Percentiles rank a stretch among this genome's conserved stretches.
These are phyloP conservation scores for Colletotrichum liriopes DNA, from an alignment of 2,329 filamentous ascomycete genomes.

Conservation along the genomic window DNA sequence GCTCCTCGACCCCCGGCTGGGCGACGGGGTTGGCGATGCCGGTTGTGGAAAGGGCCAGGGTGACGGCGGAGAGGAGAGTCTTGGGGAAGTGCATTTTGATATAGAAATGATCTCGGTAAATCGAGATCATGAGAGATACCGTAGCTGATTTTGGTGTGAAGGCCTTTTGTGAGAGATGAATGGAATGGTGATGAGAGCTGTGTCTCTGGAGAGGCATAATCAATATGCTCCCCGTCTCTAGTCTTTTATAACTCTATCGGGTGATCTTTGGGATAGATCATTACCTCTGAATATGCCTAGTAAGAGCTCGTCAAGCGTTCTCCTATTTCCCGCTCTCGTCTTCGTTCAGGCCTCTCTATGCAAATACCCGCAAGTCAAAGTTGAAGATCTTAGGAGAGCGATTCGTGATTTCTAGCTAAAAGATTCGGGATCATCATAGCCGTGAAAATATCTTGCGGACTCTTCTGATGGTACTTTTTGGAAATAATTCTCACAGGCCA, in stretches of 20 bases:
- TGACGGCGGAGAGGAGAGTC: background rate
- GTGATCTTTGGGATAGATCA: background rate
- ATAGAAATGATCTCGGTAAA: no score
- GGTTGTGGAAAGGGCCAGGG: background rate
- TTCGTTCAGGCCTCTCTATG: background rate
- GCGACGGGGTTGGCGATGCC: background rate
- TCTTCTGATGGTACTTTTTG: background rate
- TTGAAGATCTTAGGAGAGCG: no score
- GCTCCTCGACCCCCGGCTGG: background rate
- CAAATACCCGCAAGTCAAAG: background rate
- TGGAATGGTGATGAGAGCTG: background rate
- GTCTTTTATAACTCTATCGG: background rate
- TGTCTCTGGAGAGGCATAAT: background rate
- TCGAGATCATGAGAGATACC: background rate
- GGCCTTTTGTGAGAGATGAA: background rate
- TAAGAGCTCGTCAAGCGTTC: background rate
- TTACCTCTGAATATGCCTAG: background rate
- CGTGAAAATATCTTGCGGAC: background rate
- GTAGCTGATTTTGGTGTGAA: background rate
- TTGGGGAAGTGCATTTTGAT: slow-evolving; percentile 1
- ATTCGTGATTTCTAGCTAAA: background rate
- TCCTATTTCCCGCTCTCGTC: background rate
- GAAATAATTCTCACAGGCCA: background rate
- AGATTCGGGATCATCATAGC: background rate
- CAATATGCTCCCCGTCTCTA: background rate